Evolutionary conservation across 495 filamentous ascomycete species (phyloP), one percentile per base, ranked within the genome.

Genomic region (Tuber microsphaerosporum): DNA sequence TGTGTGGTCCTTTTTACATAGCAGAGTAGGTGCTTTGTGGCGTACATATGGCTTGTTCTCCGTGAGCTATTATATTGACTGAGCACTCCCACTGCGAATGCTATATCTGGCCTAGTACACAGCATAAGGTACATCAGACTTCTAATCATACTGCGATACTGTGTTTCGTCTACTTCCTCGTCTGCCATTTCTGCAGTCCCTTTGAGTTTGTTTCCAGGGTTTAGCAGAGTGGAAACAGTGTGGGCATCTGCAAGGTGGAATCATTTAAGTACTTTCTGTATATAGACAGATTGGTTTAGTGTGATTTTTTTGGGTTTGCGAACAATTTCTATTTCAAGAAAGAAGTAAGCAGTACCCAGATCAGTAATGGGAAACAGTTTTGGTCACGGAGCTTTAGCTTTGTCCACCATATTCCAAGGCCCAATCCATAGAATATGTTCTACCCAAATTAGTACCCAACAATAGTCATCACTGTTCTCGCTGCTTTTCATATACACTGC

Each of bases 351-450:
- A 42, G 6, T 19, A 2, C 44, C 44, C 1, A 19, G 37, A 4
- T 45, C 2, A 1, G 4, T 45, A 14, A 45, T 17, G 4, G 44
- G 14, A 17, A 45, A 45, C 0, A 17, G 2, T 14, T 17, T 17
- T 1, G 4, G 0, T 19, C 16, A 14, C 6, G 2, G 37, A 39
- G 1, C 4, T 4, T 42, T 42, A 2, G 16, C 44, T 17, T 9
- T 2, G 12, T 56, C 4, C 0, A 56, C 22, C 22, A n/a, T n/a
- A 0, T 1, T 0, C 7, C 22, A 0, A 12, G 0, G 48, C n/a
- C 22, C 1, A 12, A 26, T 26, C 7, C 9, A 56, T 0, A 56
- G 1, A 0, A 56, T 2, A 56, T 56, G 22, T 12, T 56, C 22
- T 0, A 56, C 48, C 48, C 48, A 56, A 6, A 56, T 56, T 1